Conservation (phyloP, 495 filamentous ascomycete genomes). For the Thermochaetoides thermophila region DNA sequence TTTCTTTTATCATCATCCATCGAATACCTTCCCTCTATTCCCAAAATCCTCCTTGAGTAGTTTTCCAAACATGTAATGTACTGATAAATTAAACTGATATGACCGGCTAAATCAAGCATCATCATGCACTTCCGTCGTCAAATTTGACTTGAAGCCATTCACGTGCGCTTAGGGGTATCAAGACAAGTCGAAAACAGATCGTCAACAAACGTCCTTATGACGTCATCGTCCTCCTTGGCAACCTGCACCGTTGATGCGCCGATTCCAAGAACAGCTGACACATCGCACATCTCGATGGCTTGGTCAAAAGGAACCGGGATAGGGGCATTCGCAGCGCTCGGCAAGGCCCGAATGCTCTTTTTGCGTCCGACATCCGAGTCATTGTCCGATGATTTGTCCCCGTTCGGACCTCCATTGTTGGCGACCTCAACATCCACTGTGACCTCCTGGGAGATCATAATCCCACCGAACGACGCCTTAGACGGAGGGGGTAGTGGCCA, state of each 20-base stretch:
- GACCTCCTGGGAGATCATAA: slow-evolving; percentile 28
- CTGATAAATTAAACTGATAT: no score
- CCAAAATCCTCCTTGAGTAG: no score
- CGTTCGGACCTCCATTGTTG: neutral
- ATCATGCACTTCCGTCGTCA: no score
- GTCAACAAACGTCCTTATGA: slow-evolving; percentile 24
- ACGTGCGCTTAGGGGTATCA: slow-evolving; percentile 9
- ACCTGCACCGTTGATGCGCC: slow-evolving; percentile 10
- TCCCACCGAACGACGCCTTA: slow-evolving; percentile 19
- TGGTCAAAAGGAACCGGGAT: slow-evolving; percentile 2
- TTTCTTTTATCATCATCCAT: no score
- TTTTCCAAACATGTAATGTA: no score
- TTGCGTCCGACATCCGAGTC: neutral
- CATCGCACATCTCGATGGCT: slow-evolving; percentile 5
- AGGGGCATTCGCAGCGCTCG: neutral
- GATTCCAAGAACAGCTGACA: slow-evolving; percentile 4
- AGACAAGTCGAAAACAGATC: slow-evolving; percentile 23
- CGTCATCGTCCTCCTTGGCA: slow-evolving; percentile 12
- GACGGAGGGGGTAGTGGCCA: neutral
- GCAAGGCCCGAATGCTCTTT: neutral
- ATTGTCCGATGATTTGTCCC: neutral
- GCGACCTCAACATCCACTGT: slow-evolving; percentile 17
- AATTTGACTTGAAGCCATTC: neutral
- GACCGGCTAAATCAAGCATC: no score
- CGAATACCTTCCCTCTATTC: no score